phyloP scores from a whole-genome alignment of 1,284 basidiomycete genomes.

The Papiliotrema nemorosa region DNA sequence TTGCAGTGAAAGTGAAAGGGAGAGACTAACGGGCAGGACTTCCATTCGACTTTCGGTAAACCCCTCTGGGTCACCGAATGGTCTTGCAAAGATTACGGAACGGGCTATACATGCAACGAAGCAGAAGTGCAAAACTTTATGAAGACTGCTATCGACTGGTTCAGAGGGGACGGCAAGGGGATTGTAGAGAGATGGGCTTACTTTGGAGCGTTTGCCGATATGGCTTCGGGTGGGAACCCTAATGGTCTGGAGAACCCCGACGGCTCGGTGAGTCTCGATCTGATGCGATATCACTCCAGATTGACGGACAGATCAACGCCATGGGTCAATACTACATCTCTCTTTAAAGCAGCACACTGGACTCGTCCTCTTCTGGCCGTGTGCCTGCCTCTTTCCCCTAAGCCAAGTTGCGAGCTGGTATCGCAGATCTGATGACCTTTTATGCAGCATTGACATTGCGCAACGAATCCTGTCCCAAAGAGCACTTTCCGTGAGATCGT shows the following conservation, averaged over 20 bases:
- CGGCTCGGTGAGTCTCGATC: slow-evolving; percentile 6
- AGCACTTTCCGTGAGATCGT: too few relatives aligned
- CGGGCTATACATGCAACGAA: slow-evolving; percentile 18
- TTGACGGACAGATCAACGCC: slow-evolving; percentile 22
- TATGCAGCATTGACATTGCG: too few relatives aligned
- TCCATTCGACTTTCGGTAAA: slow-evolving; percentile 19
- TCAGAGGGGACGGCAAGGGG: slow-evolving; percentile 18
- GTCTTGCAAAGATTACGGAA: slow-evolving; percentile 20
- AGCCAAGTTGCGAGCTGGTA: too few relatives aligned
- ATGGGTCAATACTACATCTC: slow-evolving; percentile 24
- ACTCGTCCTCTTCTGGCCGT: too few relatives aligned
- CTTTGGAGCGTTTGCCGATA: slow-evolving; percentile 32
- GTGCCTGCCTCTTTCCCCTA: too few relatives aligned
- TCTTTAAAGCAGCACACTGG: too few relatives aligned
- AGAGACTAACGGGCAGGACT: slow-evolving; percentile 5
- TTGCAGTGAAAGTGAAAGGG: background rate
- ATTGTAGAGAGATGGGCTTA: slow-evolving; percentile 32
- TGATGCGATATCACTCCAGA: background rate
- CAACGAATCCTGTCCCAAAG: too few relatives aligned
- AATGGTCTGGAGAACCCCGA: slow-evolving; percentile 26
- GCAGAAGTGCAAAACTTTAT: slow-evolving; percentile 29
- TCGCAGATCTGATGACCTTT: too few relatives aligned
- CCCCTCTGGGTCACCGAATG: slow-evolving; percentile 39
- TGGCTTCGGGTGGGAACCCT: slow-evolving; percentile 7
- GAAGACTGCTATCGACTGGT: slow-evolving; percentile 23